Base-by-base conservation (phyloP, 2,329 filamentous ascomycete species). In the Pseudophaeomoniella oleicola region DNA sequence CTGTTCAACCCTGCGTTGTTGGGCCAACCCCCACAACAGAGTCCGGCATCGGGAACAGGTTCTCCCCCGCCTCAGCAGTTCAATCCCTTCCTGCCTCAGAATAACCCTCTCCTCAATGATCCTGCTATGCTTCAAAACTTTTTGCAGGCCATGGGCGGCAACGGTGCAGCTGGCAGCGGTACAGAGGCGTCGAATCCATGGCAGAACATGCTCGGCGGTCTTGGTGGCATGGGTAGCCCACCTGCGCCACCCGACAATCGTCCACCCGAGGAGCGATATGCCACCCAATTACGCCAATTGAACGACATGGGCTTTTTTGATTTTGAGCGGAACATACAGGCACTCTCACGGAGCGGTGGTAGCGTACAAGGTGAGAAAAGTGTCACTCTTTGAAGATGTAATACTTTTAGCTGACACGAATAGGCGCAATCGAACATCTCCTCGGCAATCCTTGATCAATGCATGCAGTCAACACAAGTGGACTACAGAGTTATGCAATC, bases 231-330 rank as follows among this genome's bases (percentile, higher is more conserved):
- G 16, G 45, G 44, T 13, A 45, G 48, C 33, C 54, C 70, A 2
- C 57, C 71, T 10, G 60, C 72, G 13, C 81, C 85, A 4, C 59
- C 71, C 2, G 90, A 98, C 59, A 93, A 71, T 51, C 72, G 88
- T 43, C 87, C 90, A 3, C 88, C 90, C 0, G 90, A 98, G 65
- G 90, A 96, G 59, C 69, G 84, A 40, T 98, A 94, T 50, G 86
- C 82, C 3, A 78, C 83, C 19, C 88, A 98, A 60, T 66, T 98
- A 35, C 71, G 85, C 41, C 86, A 96, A 61, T 64, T 98, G 43
- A 98, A 98, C 56, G 90, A 96, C 46, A 98, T 98, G 90, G 90
- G 90, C 3, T 98, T 98, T 62, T 94, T 77, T 55, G 87, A 98
- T 53, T 98, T 96, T 52, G 88, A 98, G 36, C 67, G 82, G 47